Conservation (phyloP, 176 grass and related monocot genomes). For the Thalia dealbata region DNA sequence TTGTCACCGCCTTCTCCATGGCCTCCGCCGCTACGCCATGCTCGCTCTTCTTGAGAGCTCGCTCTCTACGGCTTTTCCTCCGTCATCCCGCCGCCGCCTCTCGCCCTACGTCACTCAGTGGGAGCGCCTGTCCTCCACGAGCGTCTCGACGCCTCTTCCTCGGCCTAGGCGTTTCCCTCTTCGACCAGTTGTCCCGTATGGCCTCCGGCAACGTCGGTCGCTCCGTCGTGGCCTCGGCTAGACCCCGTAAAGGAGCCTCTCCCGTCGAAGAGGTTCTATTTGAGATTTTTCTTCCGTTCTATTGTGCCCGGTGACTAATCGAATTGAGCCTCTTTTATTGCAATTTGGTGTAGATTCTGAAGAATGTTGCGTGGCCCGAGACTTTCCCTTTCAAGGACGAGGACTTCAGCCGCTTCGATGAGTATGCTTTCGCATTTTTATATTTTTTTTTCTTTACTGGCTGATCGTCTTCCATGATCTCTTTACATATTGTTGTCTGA, state of each 20-base stretch:
- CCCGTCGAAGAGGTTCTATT: conserved; percentile 68
- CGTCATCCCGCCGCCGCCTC: conserved; percentile 7
- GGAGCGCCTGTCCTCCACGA: conserved; percentile 11
- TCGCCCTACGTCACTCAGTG: neutral
- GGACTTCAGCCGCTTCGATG: conserved; percentile 89
- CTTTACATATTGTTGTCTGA: too few relatives aligned
- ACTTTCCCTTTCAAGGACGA: conserved; percentile 90
- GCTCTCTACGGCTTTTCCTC: conserved; percentile 12
- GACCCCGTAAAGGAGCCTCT: conserved; percentile 54
- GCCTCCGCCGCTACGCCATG: conserved; percentile 32
- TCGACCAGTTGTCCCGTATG: conserved; percentile 53
- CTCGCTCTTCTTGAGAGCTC: conserved; percentile 23
- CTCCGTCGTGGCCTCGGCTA: conserved; percentile 59
- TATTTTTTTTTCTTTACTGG: neutral
- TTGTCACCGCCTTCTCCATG: conserved; percentile 27
- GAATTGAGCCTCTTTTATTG: neutral
- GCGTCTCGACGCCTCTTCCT: conserved; percentile 78
- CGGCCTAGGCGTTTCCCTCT: conserved; percentile 40
- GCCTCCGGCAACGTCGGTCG: conserved; percentile 34
- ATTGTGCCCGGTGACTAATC: neutral
- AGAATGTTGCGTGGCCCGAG: conserved; percentile 82
- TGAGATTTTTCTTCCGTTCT: neutral
- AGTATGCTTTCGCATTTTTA: conserved; percentile 28
- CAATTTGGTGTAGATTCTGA: conserved; percentile 47
- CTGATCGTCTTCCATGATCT: too few relatives aligned